A percentile compares a stretch with the other conserved stretches of the same genome.
Conservation (phyloP, 169 alveolate species). For the Babesia bovis region DNA sequence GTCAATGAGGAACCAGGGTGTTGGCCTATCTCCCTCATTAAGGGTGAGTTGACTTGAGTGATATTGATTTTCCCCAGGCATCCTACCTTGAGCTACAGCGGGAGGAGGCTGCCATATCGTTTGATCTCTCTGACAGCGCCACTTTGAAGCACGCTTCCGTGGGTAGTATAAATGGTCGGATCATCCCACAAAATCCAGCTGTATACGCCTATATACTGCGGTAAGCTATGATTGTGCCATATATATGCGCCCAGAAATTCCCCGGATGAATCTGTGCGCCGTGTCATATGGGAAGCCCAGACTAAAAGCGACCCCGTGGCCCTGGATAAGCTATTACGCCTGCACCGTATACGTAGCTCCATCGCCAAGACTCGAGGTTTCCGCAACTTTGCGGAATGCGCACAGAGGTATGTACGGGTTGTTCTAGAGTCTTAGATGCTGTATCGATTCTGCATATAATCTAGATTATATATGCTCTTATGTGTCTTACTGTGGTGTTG, state of each 20-base stretch:
- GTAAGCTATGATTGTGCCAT: not conserved
- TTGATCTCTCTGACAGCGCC: constrained; percentile 40
- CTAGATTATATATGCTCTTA: not conserved
- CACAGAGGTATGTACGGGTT: constrained; percentile 37
- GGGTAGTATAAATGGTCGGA: constrained; percentile 7
- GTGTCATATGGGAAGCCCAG: constrained; percentile 52
- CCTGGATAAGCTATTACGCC: constrained; percentile 17
- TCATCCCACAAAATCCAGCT: constrained; percentile 18
- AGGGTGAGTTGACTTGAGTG: constrained; percentile 19
- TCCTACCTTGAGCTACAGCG: constrained; percentile 24
- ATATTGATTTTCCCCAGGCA: not conserved
- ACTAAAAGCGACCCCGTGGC: constrained; percentile 31
- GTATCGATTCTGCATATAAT: not conserved
- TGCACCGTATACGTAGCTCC: constrained; percentile 14
- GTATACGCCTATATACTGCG: constrained; percentile 27
- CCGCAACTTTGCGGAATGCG: constrained; percentile 33
- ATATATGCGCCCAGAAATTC: constrained; percentile 34
- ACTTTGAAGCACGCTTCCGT: constrained; percentile 30
- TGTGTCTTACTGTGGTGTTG: too few species aligned
- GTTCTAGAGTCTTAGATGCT: not conserved
- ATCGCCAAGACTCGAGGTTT: constrained; percentile 42
- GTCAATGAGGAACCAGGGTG: constrained; percentile 80
- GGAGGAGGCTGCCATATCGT: constrained; percentile 32
- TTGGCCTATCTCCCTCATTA: constrained; percentile 55
- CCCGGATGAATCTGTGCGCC: constrained; percentile 26